Percentiles rank a stretch among this genome's conserved stretches.
These are phyloP conservation scores for Scleroderma citrinum DNA, from an alignment of 768 basidiomycete genomes.

Conservation along the genomic window DNA sequence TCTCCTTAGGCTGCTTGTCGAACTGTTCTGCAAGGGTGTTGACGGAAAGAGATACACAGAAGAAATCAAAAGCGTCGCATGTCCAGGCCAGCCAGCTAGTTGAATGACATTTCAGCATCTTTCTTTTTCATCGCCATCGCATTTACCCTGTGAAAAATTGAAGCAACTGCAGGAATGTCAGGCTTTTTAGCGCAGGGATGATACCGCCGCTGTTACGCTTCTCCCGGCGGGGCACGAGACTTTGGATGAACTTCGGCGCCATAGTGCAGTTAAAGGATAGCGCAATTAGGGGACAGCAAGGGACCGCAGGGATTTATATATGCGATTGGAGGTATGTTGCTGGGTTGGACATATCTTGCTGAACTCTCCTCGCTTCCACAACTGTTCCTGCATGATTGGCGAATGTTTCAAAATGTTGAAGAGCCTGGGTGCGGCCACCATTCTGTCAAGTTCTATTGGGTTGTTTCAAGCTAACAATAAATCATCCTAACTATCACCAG, in stretches of 20 bases:
- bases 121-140: background rate
- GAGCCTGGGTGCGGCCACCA: background rate
- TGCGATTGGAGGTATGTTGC: background rate
- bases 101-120: background rate
- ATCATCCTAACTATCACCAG: background rate
- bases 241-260: slow-evolving; percentile 43
- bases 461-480: background rate
- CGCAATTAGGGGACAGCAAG: background rate
- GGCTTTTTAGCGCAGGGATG: slow-evolving; percentile 34
- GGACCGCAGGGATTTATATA: background rate
- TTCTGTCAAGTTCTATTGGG: background rate
- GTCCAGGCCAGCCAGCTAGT: slow-evolving; percentile 80
- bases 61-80: slow-evolving; percentile 84
- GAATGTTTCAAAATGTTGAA: background rate
- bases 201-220: slow-evolving; percentile 30
- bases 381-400: background rate
- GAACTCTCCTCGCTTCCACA: background rate
- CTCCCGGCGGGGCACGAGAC: slow-evolving; percentile 46
- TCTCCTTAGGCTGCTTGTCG: slow-evolving; percentile 31
- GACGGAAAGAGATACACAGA: slow-evolving; percentile 66
- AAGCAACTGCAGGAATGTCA: slow-evolving; percentile 51
- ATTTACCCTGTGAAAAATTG: slow-evolving; percentile 54
- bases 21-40: slow-evolving; percentile 45
- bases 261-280: background rate
- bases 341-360: background rate